These are phyloP conservation scores for Syzygium aromaticum DNA, from an alignment of 345 rosid species.

Conservation along the genomic window DNA sequence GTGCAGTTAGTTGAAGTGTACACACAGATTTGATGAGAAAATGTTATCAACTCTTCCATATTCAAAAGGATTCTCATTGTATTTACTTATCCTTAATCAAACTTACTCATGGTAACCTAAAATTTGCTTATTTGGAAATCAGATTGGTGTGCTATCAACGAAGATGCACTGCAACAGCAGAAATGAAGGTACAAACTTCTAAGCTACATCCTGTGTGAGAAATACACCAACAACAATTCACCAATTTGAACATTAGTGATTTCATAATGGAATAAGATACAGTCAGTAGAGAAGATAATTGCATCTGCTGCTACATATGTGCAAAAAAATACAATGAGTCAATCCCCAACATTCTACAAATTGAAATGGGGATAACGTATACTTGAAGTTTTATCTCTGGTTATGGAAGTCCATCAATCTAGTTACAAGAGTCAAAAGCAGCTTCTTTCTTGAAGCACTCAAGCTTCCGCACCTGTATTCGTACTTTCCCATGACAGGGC, in stretches of 20 bases:
- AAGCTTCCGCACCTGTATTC: not conserved
- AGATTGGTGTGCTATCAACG: not conserved
- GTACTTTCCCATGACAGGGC: slow-evolving; percentile 19
- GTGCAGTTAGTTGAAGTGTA: not conserved
- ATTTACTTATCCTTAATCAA: not conserved
- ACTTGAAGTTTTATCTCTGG: not conserved
- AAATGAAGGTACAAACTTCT: not conserved
- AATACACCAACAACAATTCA: not conserved
- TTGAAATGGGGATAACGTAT: not conserved
- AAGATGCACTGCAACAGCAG: not conserved
- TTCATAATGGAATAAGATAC: not conserved
- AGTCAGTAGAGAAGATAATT: not conserved
- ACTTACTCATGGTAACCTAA: not conserved
- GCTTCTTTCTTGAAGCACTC: not conserved
- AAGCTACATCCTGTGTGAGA: not conserved
- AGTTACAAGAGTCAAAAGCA: not conserved
- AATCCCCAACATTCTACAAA: not conserved
- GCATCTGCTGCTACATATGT: not conserved
- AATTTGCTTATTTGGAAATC: not conserved
- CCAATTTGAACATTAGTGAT: not conserved
- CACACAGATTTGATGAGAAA: not conserved
- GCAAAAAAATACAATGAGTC: not conserved
- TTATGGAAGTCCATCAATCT: not conserved
- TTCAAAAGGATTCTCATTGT: not conserved
- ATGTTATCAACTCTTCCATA: not conserved